Evolutionary conservation across 176 grass and related monocot genomes (phyloP), one percentile per base, ranked within the genome.

Genomic region (Juncus inflexus): DNA sequence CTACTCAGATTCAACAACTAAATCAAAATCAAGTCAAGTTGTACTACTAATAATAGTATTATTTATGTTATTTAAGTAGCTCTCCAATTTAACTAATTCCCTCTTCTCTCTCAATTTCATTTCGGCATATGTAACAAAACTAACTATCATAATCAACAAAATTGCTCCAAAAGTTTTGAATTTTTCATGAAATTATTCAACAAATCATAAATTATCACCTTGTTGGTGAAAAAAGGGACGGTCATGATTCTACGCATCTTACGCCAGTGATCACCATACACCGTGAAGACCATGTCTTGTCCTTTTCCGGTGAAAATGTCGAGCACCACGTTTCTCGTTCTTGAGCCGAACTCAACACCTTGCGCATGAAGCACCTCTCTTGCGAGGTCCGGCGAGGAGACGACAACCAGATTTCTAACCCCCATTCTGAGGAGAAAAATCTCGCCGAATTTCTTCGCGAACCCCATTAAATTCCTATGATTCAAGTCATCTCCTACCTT

Each of bases 211-310:
- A n/a, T n/a, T 19, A 11, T n/a, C 3, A 85, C 86, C 90, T 95
- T 95, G 66, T 68, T 86, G 66, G 90, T 95, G 77, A 95, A 95
- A 80, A 95, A 95, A 50, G 90, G 90, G 0, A 95, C 90, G 3
- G 90, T 95, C 90, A 95, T 90, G 86, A 95, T 95, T n/a, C 90
- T 73, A 1, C 90, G 82, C 90, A 95, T 95, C 90, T 95, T 95
- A 59, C 90, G 90, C 90, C 90, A 95, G 77, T 95, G 90, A 73
- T 95, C 86, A 15, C 90, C 86, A 52, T 95, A 95, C 4, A 95
- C 90, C 1, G 90, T 95, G 90, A 95, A 95, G 14, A 95, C 90
- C 90, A 95, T 90, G 70, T 95, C 85, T 76, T 88, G 91, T 3
- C 91, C 91, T 15, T 95, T 77, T 0, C 86, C 91, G 5, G 91